Evolutionary conservation across 2,329 filamentous ascomycete genomes (phyloP), one percentile per base, ranked within the genome.

Genomic region (Pyrenochaeta sp.): DNA sequence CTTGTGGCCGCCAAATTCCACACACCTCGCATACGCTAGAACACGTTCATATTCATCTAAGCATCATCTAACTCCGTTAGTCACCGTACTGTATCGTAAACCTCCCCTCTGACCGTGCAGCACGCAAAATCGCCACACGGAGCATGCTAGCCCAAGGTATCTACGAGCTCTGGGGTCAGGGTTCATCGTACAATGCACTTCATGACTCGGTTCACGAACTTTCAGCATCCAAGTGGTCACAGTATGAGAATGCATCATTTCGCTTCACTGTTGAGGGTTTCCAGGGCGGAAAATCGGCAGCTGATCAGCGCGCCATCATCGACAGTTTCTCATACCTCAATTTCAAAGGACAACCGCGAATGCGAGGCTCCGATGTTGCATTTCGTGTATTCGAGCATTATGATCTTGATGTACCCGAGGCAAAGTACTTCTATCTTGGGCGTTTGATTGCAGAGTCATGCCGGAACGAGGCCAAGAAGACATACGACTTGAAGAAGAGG

Each of bases 401-500:
- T 80, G 77, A 82, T 2, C 77, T 79, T 44, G 55, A 74, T 42
- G 78, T 77, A 2, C 62, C 81, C 13, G 69, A 72, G n/a, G 74
- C 81, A 2, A 77, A 82, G 23, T 74, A 74, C 26, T 73, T 90
- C 17, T 87, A 87, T 63, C 80, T 97, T 18, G 90, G 89, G 8
- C 84, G 91, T 7, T 82, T 83, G 43, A 69, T 97, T 17, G 86
- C 79, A 2, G 74, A 75, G 9, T 86, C 88, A 2, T 82, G 81
- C 3, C 81, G 93, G 30, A 55, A 51, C n/a, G 83, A 88, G 39
- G 77, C 86, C 4, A 79, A 89, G 21, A 76, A 82, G 23, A 87
- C 81, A 17, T 95, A 92, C 63, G 91, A 96, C 68, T 79, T 99
- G 15, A 99, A 99, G 78, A 96, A 96, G 72, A 80, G 94, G 19